Evolutionary conservation across 2,329 filamentous ascomycete species (phyloP).

Genomic region (Trematosphaeria pertusa): DNA sequence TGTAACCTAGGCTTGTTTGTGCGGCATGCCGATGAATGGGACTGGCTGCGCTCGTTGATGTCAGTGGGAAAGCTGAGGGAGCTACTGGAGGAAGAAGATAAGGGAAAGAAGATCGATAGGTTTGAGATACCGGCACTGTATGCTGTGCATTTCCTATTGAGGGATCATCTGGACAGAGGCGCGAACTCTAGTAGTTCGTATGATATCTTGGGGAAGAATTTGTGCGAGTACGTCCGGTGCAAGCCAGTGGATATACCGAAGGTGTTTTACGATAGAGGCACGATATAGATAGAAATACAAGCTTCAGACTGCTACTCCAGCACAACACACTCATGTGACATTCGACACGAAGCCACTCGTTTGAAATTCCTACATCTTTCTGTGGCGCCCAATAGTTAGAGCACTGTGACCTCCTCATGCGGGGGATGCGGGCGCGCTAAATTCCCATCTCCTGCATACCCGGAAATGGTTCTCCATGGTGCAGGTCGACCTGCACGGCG

Average conservation of each 20-base stretch:
- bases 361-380: too few relatives aligned
- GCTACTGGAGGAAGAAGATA: constrained; percentile 2
- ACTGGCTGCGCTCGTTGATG: constrained; percentile 27
- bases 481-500: background rate
- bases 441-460: too few relatives aligned
- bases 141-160: constrained; percentile 50
- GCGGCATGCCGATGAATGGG: constrained; percentile 28
- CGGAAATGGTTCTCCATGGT: constrained; percentile 3
- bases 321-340: too few relatives aligned
- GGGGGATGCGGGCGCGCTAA: too few relatives aligned
- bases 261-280: constrained; percentile 19
- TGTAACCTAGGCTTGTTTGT: constrained; percentile 34
- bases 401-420: too few relatives aligned
- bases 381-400: too few relatives aligned
- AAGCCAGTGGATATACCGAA: constrained; percentile 26
- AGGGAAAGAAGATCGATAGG: constrained; percentile 7
- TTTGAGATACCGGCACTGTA: constrained; percentile 1
- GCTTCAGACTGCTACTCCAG: too few relatives aligned
- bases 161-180: constrained; percentile 53
- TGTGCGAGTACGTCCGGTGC: constrained; percentile 9
- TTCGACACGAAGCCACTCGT: too few relatives aligned
- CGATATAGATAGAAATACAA: constrained; percentile 16
- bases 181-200: constrained; percentile 50
- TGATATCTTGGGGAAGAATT: constrained; percentile 52
- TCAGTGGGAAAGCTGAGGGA: constrained; percentile 1